Evolutionary conservation across 768 basidiomycete species (phyloP).

Genomic region (Fibroporia radiculosa): DNA sequence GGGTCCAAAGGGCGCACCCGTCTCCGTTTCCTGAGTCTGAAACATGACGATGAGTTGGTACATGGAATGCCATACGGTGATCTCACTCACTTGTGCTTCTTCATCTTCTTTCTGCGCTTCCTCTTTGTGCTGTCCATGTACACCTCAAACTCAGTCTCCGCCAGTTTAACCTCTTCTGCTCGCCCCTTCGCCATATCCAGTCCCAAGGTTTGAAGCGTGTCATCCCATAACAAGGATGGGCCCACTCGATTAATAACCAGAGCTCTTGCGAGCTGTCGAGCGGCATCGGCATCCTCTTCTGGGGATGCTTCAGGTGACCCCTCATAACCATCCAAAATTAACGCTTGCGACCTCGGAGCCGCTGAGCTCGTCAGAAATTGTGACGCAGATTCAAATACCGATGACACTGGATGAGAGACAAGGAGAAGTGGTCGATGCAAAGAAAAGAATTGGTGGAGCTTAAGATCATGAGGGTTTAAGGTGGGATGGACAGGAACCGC

Average conservation of each 20-base stretch:
- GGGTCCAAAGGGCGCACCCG: conserved; percentile 41
- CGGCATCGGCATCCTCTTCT: conserved; percentile 75
- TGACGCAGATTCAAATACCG: conserved; percentile 37
- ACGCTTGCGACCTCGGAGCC: conserved; percentile 13
- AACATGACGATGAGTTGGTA: conserved; percentile 7
- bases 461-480: conserved; percentile 61
- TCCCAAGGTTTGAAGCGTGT: conserved; percentile 56
- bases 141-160: conserved; percentile 56
- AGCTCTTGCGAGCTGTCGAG: conserved; percentile 70
- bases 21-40: conserved; percentile 84
- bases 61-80: conserved; percentile 5
- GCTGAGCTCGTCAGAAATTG: conserved; percentile 5
- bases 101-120: conserved; percentile 91
- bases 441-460: conserved; percentile 80
- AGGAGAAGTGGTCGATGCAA: conserved; percentile 73
- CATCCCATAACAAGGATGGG: conserved; percentile 60
- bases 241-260: conserved; percentile 62
- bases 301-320: conserved; percentile 42
- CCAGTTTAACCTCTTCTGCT: conserved; percentile 42
- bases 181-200: conserved; percentile 46
- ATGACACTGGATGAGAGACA: conserved; percentile 50
- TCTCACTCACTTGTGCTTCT: conserved; percentile 83
- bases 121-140: conserved; percentile 76
- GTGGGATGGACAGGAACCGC: conserved; percentile 39
- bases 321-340: conserved; percentile 25